Percentiles rank a stretch among this genome's conserved stretches.
phyloP scores from a whole-genome alignment of 768 basidiomycete species.

The Leccinum truebloodii region DNA sequence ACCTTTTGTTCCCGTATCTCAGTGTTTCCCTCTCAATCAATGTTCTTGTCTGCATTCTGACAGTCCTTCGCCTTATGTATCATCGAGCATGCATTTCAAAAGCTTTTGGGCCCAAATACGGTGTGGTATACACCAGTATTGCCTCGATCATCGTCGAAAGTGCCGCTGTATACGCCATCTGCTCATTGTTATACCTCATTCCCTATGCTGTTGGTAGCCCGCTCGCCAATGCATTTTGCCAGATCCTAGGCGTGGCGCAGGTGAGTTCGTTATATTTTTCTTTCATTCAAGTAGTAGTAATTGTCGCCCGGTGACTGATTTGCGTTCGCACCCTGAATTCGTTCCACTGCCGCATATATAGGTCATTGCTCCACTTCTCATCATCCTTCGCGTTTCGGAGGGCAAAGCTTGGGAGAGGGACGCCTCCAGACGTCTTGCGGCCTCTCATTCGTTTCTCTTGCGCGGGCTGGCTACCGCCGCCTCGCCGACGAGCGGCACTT shows the following conservation, averaged over 20 bases:
- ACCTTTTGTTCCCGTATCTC: slow-evolving; percentile 34
- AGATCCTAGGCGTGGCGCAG: slow-evolving; percentile 33
- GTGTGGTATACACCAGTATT: slow-evolving; percentile 32
- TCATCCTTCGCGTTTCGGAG: slow-evolving; percentile 48
- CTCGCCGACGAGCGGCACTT: neutral
- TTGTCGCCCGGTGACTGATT: neutral
- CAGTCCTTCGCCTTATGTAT: slow-evolving; percentile 33
- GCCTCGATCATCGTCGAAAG: slow-evolving; percentile 38
- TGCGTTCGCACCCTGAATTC: neutral
- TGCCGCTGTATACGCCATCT: slow-evolving; percentile 34
- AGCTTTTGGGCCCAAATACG: slow-evolving; percentile 28
- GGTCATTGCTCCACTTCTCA: slow-evolving; percentile 49
- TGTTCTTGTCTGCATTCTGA: slow-evolving; percentile 32
- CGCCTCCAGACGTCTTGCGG: slow-evolving; percentile 9
- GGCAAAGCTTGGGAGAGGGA: slow-evolving; percentile 43
- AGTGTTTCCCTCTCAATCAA: slow-evolving; percentile 37
- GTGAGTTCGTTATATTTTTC: slow-evolving; percentile 9
- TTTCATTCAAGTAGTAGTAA: neutral
- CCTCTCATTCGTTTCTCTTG: slow-evolving; percentile 7
- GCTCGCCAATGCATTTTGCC: slow-evolving; percentile 29
- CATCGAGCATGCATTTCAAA: slow-evolving; percentile 28
- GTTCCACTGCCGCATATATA: neutral
- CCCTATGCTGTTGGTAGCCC: slow-evolving; percentile 27
- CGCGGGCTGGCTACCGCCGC: slow-evolving; percentile 9
- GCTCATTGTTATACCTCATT: slow-evolving; percentile 36